A percentile compares a stretch with the other conserved stretches of the same genome.
These are phyloP conservation scores for Fusarium subglutinans DNA, from an alignment of 2,329 filamentous ascomycete species.

Conservation along the genomic window DNA sequence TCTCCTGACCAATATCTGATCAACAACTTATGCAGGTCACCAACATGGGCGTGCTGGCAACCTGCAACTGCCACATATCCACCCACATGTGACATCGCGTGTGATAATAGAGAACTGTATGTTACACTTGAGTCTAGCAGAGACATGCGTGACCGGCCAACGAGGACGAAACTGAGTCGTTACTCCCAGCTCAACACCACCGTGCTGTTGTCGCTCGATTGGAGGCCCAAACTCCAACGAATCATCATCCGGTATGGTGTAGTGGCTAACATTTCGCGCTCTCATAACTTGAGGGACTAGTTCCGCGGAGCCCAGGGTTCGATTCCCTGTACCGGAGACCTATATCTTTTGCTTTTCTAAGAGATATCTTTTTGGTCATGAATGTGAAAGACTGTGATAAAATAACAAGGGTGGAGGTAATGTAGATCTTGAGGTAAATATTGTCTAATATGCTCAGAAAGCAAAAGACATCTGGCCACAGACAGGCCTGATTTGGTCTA, in stretches of 20 bases:
- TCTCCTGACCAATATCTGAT: neutral
- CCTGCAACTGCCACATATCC: neutral
- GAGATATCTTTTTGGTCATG: neutral
- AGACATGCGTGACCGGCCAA: neutral
- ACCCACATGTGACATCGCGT: neutral
- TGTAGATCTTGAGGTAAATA: neutral
- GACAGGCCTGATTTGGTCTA: neutral
- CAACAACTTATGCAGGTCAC: neutral
- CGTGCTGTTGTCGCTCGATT: neutral
- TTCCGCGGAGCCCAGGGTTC: slow-evolving; percentile 34
- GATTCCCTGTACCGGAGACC: too few relatives aligned
- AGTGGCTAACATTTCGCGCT: slow-evolving; percentile 49
- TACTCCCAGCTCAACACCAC: neutral
- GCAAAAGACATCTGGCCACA: neutral
- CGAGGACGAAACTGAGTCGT: neutral
- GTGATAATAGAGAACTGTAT: neutral
- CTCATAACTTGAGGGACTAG: slow-evolving; percentile 24
- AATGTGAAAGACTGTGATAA: too few relatives aligned
- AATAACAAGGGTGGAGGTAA: neutral
- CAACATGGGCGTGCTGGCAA: neutral
- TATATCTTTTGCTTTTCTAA: neutral
- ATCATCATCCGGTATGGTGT: slow-evolving; percentile 45
- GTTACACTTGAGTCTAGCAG: neutral
- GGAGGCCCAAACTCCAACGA: neutral
- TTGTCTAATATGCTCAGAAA: neutral